Base-by-base conservation (phyloP, 2,329 filamentous ascomycete genomes). In the Teratosphaeria viscida region DNA sequence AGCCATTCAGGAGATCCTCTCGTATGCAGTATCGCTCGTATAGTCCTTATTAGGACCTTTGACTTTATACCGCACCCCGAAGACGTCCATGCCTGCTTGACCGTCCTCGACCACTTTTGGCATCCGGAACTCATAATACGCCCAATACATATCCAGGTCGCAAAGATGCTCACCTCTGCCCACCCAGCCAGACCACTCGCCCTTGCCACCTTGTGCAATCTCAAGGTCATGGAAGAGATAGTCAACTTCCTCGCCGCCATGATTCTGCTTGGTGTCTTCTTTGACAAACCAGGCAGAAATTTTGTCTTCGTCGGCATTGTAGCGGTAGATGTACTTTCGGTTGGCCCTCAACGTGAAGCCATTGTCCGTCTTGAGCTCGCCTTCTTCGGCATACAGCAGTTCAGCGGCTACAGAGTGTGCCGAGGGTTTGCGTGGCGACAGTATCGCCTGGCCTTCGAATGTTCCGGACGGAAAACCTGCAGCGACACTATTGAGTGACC, bases 191-290 rank as follows among this genome's bases (percentile, higher is more conserved):
- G n/a, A 10, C 43, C 43, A 49, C 11, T 83, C 82, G 0, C 86
- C 84, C 64, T 79, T 83, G 0, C 87, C 88, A 52, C 76, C 73
- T 84, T 86, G 89, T 58, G 73, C 73, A 1, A 70, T 65, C 60
- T 86, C 80, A n/a, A 92, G 75, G 63, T 85, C 81, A 66, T 91
- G 88, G 71, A 92, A 92, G 23, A 91, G 75, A 63, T 90, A 88
- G 68, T 90, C 88, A 0, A 85, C 85, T 57, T 73, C 72, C 62
- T 73, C 72, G 26, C 64, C 58, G 54, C 68, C 70, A 0, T 69
- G 63, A 29, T 66, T 60, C 11, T 79, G 79, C 64, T 77, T 78
- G 14, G 78, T 73, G 63, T 90, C 86, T 35, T 88, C 83, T 63
- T 85, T 84, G 47, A 84, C 84, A 66, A 92, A 92, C 88, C 88